Evolutionary conservation across 306 rosid species (phyloP).

Genomic region (Cercis canadensis): DNA sequence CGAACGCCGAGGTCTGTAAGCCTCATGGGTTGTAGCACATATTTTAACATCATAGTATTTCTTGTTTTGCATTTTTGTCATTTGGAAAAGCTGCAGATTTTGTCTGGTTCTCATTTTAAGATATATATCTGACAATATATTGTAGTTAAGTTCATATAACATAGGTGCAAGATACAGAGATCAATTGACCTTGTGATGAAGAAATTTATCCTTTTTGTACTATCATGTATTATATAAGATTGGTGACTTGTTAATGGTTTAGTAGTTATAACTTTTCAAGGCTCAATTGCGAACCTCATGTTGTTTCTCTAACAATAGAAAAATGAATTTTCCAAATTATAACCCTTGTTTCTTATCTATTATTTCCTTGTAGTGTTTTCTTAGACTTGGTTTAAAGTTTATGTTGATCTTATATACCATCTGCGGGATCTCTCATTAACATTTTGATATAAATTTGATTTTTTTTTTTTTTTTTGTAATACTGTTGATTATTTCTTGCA

Average conservation of each 20-base stretch:
- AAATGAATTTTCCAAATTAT: not conserved
- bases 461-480: constrained; percentile 8
- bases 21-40: not conserved
- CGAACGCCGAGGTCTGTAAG: not conserved
- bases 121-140: constrained; percentile 5
- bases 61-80: constrained; percentile 4
- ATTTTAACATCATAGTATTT: not conserved
- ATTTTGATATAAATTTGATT: not conserved
- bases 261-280: no score
- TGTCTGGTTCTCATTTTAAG: not conserved
- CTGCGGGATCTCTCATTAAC: not conserved
- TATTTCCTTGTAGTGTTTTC: not conserved
- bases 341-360: not conserved
- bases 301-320: constrained; percentile 5
- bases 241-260: not conserved
- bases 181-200: constrained; percentile 15
- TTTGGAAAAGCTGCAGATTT: not conserved
- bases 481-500: constrained; percentile 45
- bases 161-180: constrained; percentile 21
- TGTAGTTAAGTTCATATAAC: not conserved
- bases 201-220: constrained; percentile 22
- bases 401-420: constrained; percentile 2
- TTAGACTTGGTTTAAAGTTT: constrained; percentile 8
- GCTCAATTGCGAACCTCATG: no score
- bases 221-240: not conserved